Base-by-base conservation (phyloP, 2,329 filamentous ascomycete genomes). In the Harringtonia aguacate region DNA sequence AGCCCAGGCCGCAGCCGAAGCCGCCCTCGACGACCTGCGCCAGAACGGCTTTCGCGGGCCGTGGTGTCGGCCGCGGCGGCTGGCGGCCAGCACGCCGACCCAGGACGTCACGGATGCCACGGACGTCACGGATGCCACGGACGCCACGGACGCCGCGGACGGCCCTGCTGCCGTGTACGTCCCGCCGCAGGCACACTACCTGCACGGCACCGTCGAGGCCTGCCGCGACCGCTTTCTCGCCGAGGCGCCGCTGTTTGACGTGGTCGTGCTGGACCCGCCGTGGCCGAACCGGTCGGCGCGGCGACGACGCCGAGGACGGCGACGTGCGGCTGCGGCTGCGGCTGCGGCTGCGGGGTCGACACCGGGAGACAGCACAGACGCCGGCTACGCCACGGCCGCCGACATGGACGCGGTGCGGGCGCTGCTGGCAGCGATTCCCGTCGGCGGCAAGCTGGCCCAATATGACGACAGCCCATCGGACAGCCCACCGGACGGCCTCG, bases 281-380 rank as follows among this genome's bases (percentile, higher is more conserved):
- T 90, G 86, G 85, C 84, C 85, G 0, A 90, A 87, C 56, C 74
- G 79, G 37, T 89, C 84, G 7, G 85, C 77, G 14, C 73, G 73
- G 51, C 43, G 50, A 1, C 45, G 50, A 8, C 39, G 48, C 4
- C 45, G 36, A 8, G 39, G 39, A 1, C 30, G 21, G 15, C 33
- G 18, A 7, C 14, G 4, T 18, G 36, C 29, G 2, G 35, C 14
- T 21, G 5, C 9, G 10, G 27, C 13, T 6, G 18, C 13, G 61
- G 64, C 54, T 54, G 69, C 51, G 40, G 38, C 39, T 40, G 34
- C 22, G 22, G 36, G 6, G 18, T 8, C 34, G 8, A 36, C 36
- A 18, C 12, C 29, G 35, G 41, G 12, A 2, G 30, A 40, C 14
- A 14, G 14, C 13, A 22, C 24, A 1, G 43, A 41, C n/a, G 12